Base-by-base conservation (phyloP, 495 filamentous ascomycete species). In the Penicillium canescens region DNA sequence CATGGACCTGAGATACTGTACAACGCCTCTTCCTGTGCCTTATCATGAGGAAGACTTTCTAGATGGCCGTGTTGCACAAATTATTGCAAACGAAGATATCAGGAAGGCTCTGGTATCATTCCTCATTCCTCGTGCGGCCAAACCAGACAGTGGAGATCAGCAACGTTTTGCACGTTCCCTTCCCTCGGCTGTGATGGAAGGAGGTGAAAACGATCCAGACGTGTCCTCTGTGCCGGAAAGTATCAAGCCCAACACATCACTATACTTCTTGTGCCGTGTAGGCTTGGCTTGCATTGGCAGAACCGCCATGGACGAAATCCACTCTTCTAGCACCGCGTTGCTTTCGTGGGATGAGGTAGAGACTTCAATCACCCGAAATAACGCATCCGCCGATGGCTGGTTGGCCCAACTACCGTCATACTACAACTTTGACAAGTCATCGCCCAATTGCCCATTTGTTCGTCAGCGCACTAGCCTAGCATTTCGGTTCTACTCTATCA, bases 301-400 rank as follows among this genome's bases (percentile, higher is more conserved):
- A 24, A 69, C 78, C 46, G 72, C 74, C 21, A 52, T 84, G 26
- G 69, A 70, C 1, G 66, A 65, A 12, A 61, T 87, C 16, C 86
- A 87, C 51, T 74, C 78, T 35, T 76, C 83, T 14, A 69, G 68
- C 11, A 74, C 72, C 3, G 71, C 73, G 31, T 69, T 62, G 23
- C 71, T 70, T 50, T 75, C 71, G 14, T 83, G 81, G 78, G 66
- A 66, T 24, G 72, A 79, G 23, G 69, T 81, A n/a, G 80, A 85
- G 52, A 51, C 60, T 21, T 70, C 56, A 4, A 86, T 86, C 34
- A 58, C 64, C n/a, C 57, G 53, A 0, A 56, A 83, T 44, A 74
- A 80, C 24, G 52, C 61, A 12, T 75, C 70, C 34, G 58, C 80
- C 8, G 72, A 78, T 21, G 57, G 66, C 37, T 87, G 84, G 83